Conservation (phyloP, 2,329 filamentous ascomycete species). For the Alternaria atra region DNA sequence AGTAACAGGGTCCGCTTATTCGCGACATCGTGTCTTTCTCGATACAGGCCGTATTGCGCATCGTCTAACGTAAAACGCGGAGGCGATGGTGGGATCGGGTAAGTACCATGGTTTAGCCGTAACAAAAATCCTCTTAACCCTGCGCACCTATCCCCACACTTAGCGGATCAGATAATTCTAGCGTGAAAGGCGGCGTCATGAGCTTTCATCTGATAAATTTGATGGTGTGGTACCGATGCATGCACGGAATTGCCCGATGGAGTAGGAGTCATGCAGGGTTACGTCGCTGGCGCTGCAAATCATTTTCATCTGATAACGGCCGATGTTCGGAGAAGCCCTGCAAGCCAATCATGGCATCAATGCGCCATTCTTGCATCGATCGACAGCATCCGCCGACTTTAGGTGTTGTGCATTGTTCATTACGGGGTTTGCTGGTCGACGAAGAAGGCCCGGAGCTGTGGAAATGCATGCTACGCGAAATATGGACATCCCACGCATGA, state of each 20-base stretch:
- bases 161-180: conserved; percentile 44
- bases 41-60: conserved; percentile 12
- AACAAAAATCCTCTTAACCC: conserved; percentile 21
- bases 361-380: conserved; percentile 4
- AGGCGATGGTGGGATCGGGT: conserved; percentile 6
- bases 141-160: conserved; percentile 24
- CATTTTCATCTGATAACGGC: conserved; percentile 45
- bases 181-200: conserved; percentile 23
- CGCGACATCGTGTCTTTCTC: background rate
- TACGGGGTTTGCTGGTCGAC: conserved; percentile 2
- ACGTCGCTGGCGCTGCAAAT: conserved; percentile 31
- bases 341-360: conserved; percentile 6
- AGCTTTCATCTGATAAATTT: conserved; percentile 48
- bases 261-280: conserved; percentile 34
- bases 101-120: conserved; percentile 34
- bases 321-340: conserved; percentile 31
- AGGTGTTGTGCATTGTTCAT: conserved; percentile 18
- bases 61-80: conserved; percentile 30
- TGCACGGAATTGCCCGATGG: conserved; percentile 30
- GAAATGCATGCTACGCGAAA: conserved; percentile 12
- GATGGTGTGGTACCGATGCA: conserved; percentile 18
- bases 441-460: conserved; percentile 19
- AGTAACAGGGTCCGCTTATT: conserved; percentile 13
- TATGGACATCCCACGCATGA: conserved; percentile 10
- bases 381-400: conserved; percentile 8